These are phyloP conservation scores for Tylopilus vinaceipallidus DNA, from an alignment of 768 basidiomycete genomes.

Conservation along the genomic window DNA sequence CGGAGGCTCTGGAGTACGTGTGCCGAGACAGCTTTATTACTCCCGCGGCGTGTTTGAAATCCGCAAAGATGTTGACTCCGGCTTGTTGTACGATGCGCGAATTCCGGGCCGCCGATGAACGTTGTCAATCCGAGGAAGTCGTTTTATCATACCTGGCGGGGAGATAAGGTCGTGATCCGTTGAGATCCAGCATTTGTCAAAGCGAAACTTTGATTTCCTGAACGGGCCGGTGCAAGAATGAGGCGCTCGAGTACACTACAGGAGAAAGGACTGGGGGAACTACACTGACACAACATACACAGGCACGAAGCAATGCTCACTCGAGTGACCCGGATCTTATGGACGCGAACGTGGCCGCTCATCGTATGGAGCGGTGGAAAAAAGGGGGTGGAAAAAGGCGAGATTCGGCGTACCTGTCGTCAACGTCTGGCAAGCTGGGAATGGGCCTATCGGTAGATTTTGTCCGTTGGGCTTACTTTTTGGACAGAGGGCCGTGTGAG, in stretches of 20 bases:
- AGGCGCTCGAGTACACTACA: not conserved
- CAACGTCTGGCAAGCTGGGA: slow-evolving; percentile 12
- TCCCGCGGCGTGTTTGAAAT: slow-evolving; percentile 27
- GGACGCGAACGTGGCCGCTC: slow-evolving; percentile 9
- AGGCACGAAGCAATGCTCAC: slow-evolving; percentile 6
- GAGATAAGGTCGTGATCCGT: slow-evolving; percentile 34
- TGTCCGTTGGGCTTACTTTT: slow-evolving; percentile 22
- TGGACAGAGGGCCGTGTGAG: slow-evolving; percentile 7
- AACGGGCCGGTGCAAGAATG: not conserved
- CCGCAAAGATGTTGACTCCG: slow-evolving; percentile 14
- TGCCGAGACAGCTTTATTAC: slow-evolving; percentile 21
- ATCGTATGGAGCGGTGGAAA: slow-evolving; percentile 15
- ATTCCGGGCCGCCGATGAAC: slow-evolving; percentile 18
- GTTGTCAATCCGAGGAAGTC: slow-evolving; percentile 12
- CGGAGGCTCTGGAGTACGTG: slow-evolving; percentile 7
- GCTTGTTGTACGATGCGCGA: slow-evolving; percentile 12
- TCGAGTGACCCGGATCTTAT: not conserved
- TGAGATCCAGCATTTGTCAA: slow-evolving; percentile 16
- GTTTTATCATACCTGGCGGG: slow-evolving; percentile 13
- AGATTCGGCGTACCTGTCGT: slow-evolving; percentile 16
- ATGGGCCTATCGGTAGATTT: not conserved
- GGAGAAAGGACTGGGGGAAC: slow-evolving; percentile 12
- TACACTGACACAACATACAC: slow-evolving; percentile 13
- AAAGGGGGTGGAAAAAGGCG: slow-evolving; percentile 30
- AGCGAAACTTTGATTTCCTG: slow-evolving; percentile 10